Evolutionary conservation across 495 filamentous ascomycete species (phyloP), one percentile per base, ranked within the genome.

Genomic region (Penicillium simplicissimum): DNA sequence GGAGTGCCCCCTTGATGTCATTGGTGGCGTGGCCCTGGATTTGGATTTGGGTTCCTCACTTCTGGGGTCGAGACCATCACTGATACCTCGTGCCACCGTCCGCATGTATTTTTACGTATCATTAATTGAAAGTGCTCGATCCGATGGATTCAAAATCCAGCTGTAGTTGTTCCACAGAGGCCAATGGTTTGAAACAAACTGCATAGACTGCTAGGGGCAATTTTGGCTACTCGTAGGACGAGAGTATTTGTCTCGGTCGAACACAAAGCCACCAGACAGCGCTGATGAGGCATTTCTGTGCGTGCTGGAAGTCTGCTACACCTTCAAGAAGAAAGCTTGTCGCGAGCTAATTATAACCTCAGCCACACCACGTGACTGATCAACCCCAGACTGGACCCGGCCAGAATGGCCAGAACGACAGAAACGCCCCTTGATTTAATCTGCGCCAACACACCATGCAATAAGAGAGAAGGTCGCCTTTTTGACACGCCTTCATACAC

Each of bases 41-140:
- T 58, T 55, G 13, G 48, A 51, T 33, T 49, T 34, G 42, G 28
- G 48, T 14, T 38, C 6, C 31, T 47, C 13, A 42, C 36, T n/a
- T 21, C 38, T 14, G 34, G 23, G 14, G 7, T 42, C 48, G 13
- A 15, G 14, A 8, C 60, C 34, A 45, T 55, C 31, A n/a, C 15
- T 64, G 57, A 55, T 55, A 55, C 55, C 33, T 55, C 15, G 43
- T 15, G 11, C 13, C 42, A 43, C 42, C 61, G 28, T 42, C 37
- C 57, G 42, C 56, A 58, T 67, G 66, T 69, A 69, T 62, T 69
- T 47, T 58, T 65, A 65, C n/a, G 28, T 69, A 62, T 60, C 43
- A 38, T 48, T 60, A 67, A 67, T 64, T 25, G 48, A 64, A 19
- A 28, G 38, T 21, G 17, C 47, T 21, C 33, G 31, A 59, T 61